Base-by-base conservation (phyloP, 78 protist genomes). In the Speleostelium caveatum region DNA sequence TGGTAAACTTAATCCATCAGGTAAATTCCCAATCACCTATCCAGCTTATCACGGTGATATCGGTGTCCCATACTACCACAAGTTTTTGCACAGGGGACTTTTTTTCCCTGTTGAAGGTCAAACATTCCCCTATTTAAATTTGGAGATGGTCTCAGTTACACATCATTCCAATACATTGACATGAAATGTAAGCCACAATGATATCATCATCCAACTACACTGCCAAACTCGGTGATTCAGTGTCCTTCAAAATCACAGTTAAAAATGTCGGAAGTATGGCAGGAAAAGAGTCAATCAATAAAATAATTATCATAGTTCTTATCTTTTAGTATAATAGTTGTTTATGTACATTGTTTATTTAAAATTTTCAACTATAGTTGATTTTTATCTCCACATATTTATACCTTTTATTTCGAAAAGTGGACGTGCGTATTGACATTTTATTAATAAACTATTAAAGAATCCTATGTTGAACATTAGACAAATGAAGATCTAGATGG, bases 1-100 rank as follows among this genome's bases (percentile, higher is more conserved):
- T 38, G 96, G 96, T n/a, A 45, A 77, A 38, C 60, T 67, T 53
- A 94, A 94, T 36, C 96, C 96, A 68, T 76, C 92, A 17, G 96
- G 95, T n/a, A 45, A 90, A 30, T 71, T 91, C 17, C 96, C 96
- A 56, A 3, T 86, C 60, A 90, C 95, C 58, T 94, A 90, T 33
- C 96, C 96, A 26, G 3, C 58, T n/a, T 19, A 6, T 17, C 38
- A 65, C 8, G 85, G 67, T 32, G 94, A 73, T 21, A 66, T 87
- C 8, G 80, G 69, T 41, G 87, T 78, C 22, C 79, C 79, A 49
- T 86, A 60, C 28, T 71, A 35, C 49, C 86, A 75, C 36, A 69
- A 73, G 39, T 66, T 51, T 72, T 55, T 77, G 30, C 79, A 59
- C 38, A 49, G 8, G 16, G 71, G 53, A 51, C 79, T 61, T 0